Evolutionary conservation across 75 land plant genomes (phyloP), one percentile per base, ranked within the genome.

Genomic region (Ceratopteris richardii): DNA sequence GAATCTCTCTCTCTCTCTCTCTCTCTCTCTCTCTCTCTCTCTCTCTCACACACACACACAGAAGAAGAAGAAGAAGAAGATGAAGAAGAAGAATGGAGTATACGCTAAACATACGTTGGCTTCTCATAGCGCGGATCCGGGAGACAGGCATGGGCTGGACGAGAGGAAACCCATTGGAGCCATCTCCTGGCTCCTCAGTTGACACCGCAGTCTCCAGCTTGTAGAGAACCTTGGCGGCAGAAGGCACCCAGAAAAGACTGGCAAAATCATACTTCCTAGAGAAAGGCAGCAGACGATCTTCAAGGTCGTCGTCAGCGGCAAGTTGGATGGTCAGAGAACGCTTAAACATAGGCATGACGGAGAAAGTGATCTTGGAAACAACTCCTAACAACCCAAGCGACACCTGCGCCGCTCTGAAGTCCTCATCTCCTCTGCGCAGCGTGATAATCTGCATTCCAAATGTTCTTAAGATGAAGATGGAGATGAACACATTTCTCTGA

Each of bases 341-440:
- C 62, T 74, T 74, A 61, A 68, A 63, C 60, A 74, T 60, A 5
- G 77, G 77, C 61, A 62, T 21, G 52, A 74, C 19, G 12, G 58
- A 25, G 21, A 69, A 63, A 2, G 77, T 74, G 26, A 68, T 42
- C 21, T 47, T 31, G 3, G 65, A 57, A 14, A 68, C 55, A 1
- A 43, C 61, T 7, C 73, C 76, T 24, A 73, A 41, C 0, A 67
- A 43, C 29, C 76, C 76, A 0, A 73, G 60, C 11, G 76, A 73
- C 3, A 73, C 26, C 46, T 51, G 66, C 2, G 53, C 70, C 12
- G 76, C 69, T 3, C 63, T 53, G 31, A 72, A 43, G 54, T 4
- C 29, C 24, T 18, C 54, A 14, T 22, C 28, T 18, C 23, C 54
- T 13, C 28, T 11, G 2, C 14, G 2, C 54, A 26, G 23, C 16